Percentiles rank a stretch among this genome's conserved stretches.
Evolutionary conservation across 768 basidiomycete genomes (phyloP).

Genomic region (Lactarius akahatsu): DNA sequence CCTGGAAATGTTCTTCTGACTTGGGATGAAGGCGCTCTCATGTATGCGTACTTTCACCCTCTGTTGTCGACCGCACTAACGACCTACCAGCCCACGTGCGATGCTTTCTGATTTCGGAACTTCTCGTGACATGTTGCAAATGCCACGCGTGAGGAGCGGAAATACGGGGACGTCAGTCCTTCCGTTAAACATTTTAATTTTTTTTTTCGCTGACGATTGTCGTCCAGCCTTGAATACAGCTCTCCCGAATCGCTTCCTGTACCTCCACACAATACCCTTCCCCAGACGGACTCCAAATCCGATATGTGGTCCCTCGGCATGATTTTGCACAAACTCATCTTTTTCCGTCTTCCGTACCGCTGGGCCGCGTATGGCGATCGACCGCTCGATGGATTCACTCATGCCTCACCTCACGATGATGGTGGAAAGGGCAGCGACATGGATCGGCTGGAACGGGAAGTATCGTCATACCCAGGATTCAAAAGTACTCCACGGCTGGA

Average conservation of each 20-base stretch:
- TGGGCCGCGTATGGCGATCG: slow-evolving; percentile 64
- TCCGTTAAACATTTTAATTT: not conserved
- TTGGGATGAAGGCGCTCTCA: slow-evolving; percentile 82
- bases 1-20: slow-evolving; percentile 92
- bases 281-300: slow-evolving; percentile 78
- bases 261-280: slow-evolving; percentile 59
- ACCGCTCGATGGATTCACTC: slow-evolving; percentile 7
- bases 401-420: slow-evolving; percentile 37
- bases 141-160: slow-evolving; percentile 70
- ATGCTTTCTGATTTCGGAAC: slow-evolving; percentile 98
- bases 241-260: slow-evolving; percentile 79
- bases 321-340: slow-evolving; percentile 91
- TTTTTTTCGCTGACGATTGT: not conserved
- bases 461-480: slow-evolving; percentile 74
- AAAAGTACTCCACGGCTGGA: slow-evolving; percentile 50
- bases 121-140: slow-evolving; percentile 83
- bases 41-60: slow-evolving; percentile 47
- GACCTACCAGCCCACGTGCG: slow-evolving; percentile 69
- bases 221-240: slow-evolving; percentile 25
- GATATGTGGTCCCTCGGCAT: slow-evolving; percentile 99
- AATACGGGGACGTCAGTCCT: slow-evolving; percentile 88
- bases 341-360: slow-evolving; percentile 84
- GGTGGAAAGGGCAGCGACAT: slow-evolving; percentile 55
- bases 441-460: slow-evolving; percentile 68
- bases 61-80: not conserved